phyloP scores from a whole-genome alignment of 441 rosid species.

The Iberis amara region DNA sequence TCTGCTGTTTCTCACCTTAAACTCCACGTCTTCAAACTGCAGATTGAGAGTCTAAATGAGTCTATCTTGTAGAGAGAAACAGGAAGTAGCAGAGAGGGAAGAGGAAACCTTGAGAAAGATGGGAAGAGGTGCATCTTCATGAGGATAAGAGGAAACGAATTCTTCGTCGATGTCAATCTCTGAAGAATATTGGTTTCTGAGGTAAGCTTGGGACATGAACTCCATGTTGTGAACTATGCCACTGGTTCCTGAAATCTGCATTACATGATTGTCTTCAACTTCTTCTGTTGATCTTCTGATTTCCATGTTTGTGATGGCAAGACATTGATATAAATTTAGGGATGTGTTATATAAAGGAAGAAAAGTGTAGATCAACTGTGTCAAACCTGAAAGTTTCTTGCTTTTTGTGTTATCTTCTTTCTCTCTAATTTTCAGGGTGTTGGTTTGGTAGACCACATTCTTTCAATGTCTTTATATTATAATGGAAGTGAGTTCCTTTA shows the following conservation, averaged over 20 bases:
- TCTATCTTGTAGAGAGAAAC: neutral
- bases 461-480: conserved; percentile 41
- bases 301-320: conserved; percentile 46
- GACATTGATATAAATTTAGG: neutral
- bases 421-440: conserved; percentile 34
- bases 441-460: conserved; percentile 64
- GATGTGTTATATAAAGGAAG: conserved; percentile 16
- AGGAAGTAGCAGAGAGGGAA: conserved; percentile 4
- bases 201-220: conserved; percentile 71
- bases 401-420: conserved; percentile 32
- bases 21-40: conserved; percentile 89
- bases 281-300: conserved; percentile 46
- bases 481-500: conserved; percentile 8
- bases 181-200: conserved; percentile 55
- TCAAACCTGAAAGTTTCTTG: conserved; percentile 55
- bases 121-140: conserved; percentile 65
- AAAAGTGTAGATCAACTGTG: conserved; percentile 45
- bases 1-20: conserved; percentile 47
- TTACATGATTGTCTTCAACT: conserved; percentile 51
- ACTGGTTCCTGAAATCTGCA: conserved; percentile 76
- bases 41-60: conserved; percentile 15
- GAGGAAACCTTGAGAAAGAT: conserved; percentile 69
- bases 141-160: conserved; percentile 25
- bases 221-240: conserved; percentile 73
- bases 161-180: conserved; percentile 61